A percentile compares a stretch with the other conserved stretches of the same genome.
phyloP scores from a whole-genome alignment of 2,329 filamentous ascomycete species.

The Diaporthe longicolla region DNA sequence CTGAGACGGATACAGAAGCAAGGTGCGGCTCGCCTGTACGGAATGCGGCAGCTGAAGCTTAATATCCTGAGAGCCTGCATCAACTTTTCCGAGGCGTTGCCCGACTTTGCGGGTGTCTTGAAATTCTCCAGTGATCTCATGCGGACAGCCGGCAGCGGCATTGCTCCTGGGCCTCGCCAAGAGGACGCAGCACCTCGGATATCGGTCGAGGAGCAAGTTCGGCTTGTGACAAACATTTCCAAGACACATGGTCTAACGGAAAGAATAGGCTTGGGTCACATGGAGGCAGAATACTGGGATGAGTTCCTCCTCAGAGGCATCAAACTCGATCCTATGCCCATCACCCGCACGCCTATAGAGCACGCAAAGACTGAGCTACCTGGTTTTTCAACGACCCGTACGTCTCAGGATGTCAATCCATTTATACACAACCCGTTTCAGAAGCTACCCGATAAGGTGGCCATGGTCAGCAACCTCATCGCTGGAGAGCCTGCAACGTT shows the following conservation, averaged over 20 bases:
- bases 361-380: slow-evolving; percentile 72
- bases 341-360: slow-evolving; percentile 74
- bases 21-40: slow-evolving; percentile 75
- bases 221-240: slow-evolving; percentile 86
- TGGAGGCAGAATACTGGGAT: slow-evolving; percentile 94
- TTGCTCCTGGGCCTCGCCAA: slow-evolving; percentile 78
- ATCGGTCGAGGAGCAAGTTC: slow-evolving; percentile 84
- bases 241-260: slow-evolving; percentile 85
- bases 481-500: slow-evolving; percentile 84
- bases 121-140: slow-evolving; percentile 88
- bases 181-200: slow-evolving; percentile 80
- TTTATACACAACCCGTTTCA: slow-evolving; percentile 97
- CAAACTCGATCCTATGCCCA: slow-evolving; percentile 74
- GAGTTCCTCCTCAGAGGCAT: slow-evolving; percentile 90
- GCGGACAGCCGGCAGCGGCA: slow-evolving; percentile 83
- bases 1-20: slow-evolving; percentile 73
- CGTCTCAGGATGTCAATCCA: slow-evolving; percentile 78
- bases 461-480: slow-evolving; percentile 79
- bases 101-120: slow-evolving; percentile 91
- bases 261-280: slow-evolving; percentile 77
- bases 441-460: slow-evolving; percentile 73
- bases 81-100: slow-evolving; percentile 92
- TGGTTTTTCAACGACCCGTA: slow-evolving; percentile 62
- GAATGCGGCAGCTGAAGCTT: slow-evolving; percentile 84
- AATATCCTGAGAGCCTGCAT: slow-evolving; percentile 92